Percentiles rank a stretch among this genome's conserved stretches.
Evolutionary conservation across 352 stramenopile species (phyloP).

Genomic region (Pythium inflatum): DNA sequence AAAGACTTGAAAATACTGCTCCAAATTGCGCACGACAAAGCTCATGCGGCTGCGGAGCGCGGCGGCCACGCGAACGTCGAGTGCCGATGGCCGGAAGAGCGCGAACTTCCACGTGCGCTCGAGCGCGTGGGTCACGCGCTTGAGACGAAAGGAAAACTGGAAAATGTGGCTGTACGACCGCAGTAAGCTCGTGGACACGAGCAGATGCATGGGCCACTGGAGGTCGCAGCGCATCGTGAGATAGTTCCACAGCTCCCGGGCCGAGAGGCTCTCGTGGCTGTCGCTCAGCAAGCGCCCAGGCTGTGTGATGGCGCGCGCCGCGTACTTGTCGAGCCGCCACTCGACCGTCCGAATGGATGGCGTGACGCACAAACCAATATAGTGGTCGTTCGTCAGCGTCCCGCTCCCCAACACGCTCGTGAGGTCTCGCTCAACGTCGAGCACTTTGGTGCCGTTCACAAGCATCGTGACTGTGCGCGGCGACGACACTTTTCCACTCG

Average conservation of each 20-base stretch:
- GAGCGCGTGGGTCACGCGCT: conserved; percentile 68
- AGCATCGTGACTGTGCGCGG: conserved; percentile 4
- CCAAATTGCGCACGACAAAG: conserved; percentile 74
- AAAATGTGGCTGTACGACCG: conserved; percentile 73
- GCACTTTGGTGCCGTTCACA: conserved; percentile 20
- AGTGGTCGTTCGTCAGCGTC: conserved; percentile 51
- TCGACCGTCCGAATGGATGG: conserved; percentile 39
- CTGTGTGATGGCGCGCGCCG: conserved; percentile 39
- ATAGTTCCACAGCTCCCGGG: conserved; percentile 65
- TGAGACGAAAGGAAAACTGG: conserved; percentile 81
- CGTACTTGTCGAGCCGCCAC: conserved; percentile 66
- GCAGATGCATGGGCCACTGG: conserved; percentile 68
- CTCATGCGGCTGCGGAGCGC: conserved; percentile 69
- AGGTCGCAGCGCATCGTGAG: conserved; percentile 56
- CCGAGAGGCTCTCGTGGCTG: conserved; percentile 41
- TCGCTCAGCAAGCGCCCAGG: conserved; percentile 38
- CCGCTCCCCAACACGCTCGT: conserved; percentile 19
- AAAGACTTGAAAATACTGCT: conserved; percentile 80
- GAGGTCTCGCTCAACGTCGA: conserved; percentile 21
- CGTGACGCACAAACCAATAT: conserved; percentile 54
- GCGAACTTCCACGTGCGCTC: conserved; percentile 67
- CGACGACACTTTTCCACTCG: conserved; percentile 7
- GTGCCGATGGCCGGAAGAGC: conserved; percentile 30
- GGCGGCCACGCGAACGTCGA: conserved; percentile 33
- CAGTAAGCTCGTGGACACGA: conserved; percentile 59